Evolutionary conservation across 2,329 filamentous ascomycete species (phyloP), one percentile per base, ranked within the genome.

Genomic region (Scedosporium dehoogii): DNA sequence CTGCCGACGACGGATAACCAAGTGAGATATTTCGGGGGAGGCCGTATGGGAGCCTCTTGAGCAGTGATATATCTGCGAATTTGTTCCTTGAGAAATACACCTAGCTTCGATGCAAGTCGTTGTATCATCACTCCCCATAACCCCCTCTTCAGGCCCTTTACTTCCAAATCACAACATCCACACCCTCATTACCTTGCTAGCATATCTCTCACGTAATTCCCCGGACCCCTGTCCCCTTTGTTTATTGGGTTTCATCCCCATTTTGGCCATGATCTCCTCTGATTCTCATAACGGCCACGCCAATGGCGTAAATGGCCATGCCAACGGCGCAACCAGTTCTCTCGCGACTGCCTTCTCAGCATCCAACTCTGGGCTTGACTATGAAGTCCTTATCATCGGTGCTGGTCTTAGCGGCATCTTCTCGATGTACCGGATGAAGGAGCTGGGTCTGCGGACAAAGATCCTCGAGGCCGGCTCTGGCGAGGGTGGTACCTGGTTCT

Each of bases 401-500:
- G 74, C 71, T 18, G 75, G 75, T 2, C 68, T 78, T 2, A 74
- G 72, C 51, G 77, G 77, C 4, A 75, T 80, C 57, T 75, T 74
- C 25, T 71, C 72, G 1, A 66, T 78, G 6, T 72, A 78, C 66
- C 72, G 73, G 3, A 74, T 79, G 69, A 69, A 72, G 4, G 65
- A 79, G 44, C 70, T 76, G 10, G 73, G 74, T 2, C 67, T 73
- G 51, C 68, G 69, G 53, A 70, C 71, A 60, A 73, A 69, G 62
- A 72, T 74, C 4, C 63, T 79, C n/a, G 77, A 79, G 63, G 73
- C 73, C 25, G 75, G 71, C 12, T 70, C 72, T 16, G 72, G 69
- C 4, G 73, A 74, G 41, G 78, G 78, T 3, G 78, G 79, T 1
- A 80, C 78, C 2, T 82, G 79, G 78, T 73, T 71, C 62, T 76